Conservation (phyloP, 805 yeast genomes). For the Jamesozyma lodderae region DNA sequence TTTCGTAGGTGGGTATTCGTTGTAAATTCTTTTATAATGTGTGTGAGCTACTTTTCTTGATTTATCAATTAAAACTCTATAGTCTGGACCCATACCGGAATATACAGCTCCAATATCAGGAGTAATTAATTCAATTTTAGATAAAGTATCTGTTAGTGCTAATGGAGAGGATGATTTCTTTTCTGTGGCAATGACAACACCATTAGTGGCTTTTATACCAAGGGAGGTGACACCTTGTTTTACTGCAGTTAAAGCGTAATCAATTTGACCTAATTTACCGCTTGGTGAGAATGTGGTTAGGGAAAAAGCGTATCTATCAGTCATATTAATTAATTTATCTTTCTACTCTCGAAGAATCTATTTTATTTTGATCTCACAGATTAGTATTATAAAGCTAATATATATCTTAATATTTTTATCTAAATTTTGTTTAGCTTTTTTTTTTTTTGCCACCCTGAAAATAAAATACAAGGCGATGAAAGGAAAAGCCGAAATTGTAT, state of each 20-base stretch:
- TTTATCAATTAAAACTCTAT: constrained; percentile 85
- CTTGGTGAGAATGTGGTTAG: constrained; percentile 97
- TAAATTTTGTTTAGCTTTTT: neutral
- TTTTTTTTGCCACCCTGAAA: constrained; percentile 4
- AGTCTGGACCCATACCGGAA: constrained; percentile 99
- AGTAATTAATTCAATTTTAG: constrained; percentile 75
- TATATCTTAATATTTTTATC: neutral
- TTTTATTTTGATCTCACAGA: neutral
- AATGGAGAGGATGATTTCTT: constrained; percentile 77
- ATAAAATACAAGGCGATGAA: neutral
- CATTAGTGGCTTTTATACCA: constrained; percentile 91
- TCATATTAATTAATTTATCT: constrained; percentile 43
- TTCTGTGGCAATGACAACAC: constrained; percentile 94
- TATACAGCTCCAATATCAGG: constrained; percentile 96
- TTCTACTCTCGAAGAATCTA: neutral
- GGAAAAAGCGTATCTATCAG: constrained; percentile 96
- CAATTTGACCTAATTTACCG: constrained; percentile 96
- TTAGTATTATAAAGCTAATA: neutral
- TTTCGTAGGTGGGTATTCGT: constrained; percentile 95
- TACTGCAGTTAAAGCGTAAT: constrained; percentile 93
- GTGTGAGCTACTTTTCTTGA: constrained; percentile 92
- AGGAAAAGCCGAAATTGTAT: too few species aligned
- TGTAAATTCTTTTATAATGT: constrained; percentile 83
- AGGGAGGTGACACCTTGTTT: constrained; percentile 96
- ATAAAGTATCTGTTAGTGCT: constrained; percentile 61